Base-by-base conservation (phyloP, 1,284 basidiomycete genomes). In the Naganishia liquefaciens region DNA sequence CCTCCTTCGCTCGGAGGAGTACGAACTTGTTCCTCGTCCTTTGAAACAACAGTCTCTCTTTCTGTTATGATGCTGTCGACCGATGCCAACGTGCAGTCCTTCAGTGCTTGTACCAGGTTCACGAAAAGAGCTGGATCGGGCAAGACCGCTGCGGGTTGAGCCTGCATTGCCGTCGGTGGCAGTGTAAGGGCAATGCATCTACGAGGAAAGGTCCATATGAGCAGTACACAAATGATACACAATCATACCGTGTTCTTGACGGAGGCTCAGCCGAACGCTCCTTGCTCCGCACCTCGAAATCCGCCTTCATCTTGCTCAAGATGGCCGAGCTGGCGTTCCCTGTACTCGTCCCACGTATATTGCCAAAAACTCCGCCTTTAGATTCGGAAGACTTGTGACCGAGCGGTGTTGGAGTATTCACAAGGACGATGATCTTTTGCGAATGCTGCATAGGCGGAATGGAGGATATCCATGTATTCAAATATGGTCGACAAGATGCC, bases 231-330 rank as follows among this genome's bases (percentile, higher is more conserved):
- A 61, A 67, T 61, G 37, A 68, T 42, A 51, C 70, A 74, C 0
- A 7, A 73, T 5, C 49, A 19, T 30, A 50, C 53, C 42, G 64
- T 28, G 27, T 65, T 58, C n/a, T 64, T 42, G 70, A 70, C 52
- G 70, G 74, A 17, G 52, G 17, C 33, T 37, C 46, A 6, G n/a
- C 46, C 5, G 37, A 37, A 75, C 72, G 70, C 21, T 60, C 57
- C 30, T 73, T 53, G 68, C 68, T 39, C 70, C 69, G 3, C 85
- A 82, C 33, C 72, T 96, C 98, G 77, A 98, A 98, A 79, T 99
- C 96, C 3, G 91, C 86, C 75, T 85, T 88, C 55, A 98, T 84
- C 79, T 93, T 95, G 77, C 97, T 94, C 63, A 96, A 78, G 10
- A 98, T 78, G 87, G 93, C 73, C 90, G 84, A 72, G 88, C 86